phyloP scores from a whole-genome alignment of 2,329 filamentous ascomycete species.

The Aureobasidium melanogenum region DNA sequence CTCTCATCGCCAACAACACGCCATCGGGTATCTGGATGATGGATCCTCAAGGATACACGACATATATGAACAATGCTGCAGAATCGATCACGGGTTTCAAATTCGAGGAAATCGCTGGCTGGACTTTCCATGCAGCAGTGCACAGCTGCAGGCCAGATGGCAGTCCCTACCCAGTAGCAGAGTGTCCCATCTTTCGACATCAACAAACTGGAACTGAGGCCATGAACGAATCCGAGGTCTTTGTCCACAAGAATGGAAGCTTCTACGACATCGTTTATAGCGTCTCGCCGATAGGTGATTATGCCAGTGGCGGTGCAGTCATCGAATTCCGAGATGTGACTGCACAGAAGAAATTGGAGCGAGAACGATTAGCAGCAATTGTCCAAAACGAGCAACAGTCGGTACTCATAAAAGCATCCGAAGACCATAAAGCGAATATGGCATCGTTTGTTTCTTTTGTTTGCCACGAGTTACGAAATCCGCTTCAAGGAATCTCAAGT shows the following conservation, averaged over 20 bases:
- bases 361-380: slow-evolving; percentile 10
- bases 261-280: slow-evolving; percentile 14
- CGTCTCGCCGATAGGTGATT: slow-evolving; percentile 12
- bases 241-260: slow-evolving; percentile 13
- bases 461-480: slow-evolving; percentile 13
- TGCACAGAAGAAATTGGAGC: slow-evolving; percentile 4
- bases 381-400: slow-evolving; percentile 13
- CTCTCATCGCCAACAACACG: slow-evolving; percentile 10
- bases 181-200: slow-evolving; percentile 12
- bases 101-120: slow-evolving; percentile 11
- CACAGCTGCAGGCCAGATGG: slow-evolving; percentile 12
- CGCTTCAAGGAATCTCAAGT: slow-evolving; percentile 9
- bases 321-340: slow-evolving; percentile 14
- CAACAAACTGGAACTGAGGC: slow-evolving; percentile 9
- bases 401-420: slow-evolving; percentile 8
- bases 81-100: slow-evolving; percentile 13
- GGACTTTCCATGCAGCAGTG: slow-evolving; percentile 12
- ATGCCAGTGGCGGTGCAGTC: slow-evolving; percentile 9
- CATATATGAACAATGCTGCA: slow-evolving; percentile 12
- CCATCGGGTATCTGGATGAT: slow-evolving; percentile 13
- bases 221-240: slow-evolving; percentile 10
- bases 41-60: slow-evolving; percentile 8
- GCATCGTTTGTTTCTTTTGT: slow-evolving; percentile 13
- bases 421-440: slow-evolving; percentile 12
- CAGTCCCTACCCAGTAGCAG: slow-evolving; percentile 7